Percentiles rank a stretch among this genome's conserved stretches.
Conservation (phyloP, 495 filamentous ascomycete genomes). For the Talaromyces borbonicus region DNA sequence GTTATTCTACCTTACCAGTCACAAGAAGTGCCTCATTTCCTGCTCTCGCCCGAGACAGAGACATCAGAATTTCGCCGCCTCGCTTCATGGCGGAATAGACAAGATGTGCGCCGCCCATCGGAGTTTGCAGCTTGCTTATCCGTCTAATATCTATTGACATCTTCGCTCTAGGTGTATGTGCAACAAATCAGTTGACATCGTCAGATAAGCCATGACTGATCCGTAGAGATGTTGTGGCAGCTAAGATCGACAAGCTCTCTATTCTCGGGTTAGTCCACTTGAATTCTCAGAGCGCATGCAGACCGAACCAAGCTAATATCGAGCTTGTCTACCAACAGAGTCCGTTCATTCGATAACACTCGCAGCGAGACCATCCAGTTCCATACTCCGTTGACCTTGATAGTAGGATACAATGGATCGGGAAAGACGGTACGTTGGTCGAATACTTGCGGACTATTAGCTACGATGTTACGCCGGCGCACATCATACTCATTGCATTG, state of each 20-base stretch:
- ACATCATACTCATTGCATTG: neutral
- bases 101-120: no score
- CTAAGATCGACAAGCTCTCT: slow-evolving; percentile 81
- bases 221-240: slow-evolving; percentile 16
- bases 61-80: no score
- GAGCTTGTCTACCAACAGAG: slow-evolving; percentile 32
- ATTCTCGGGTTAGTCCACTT: slow-evolving; percentile 65
- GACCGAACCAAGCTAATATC: slow-evolving; percentile 1
- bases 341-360: slow-evolving; percentile 83
- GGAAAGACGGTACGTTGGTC: slow-evolving; percentile 68
- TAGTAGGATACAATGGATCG: slow-evolving; percentile 94
- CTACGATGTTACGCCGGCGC: neutral
- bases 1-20: no score
- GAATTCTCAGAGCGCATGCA: neutral
- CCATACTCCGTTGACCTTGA: slow-evolving; percentile 81
- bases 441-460: neutral
- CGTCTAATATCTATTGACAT: slow-evolving; percentile 14
- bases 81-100: no score
- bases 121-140: slow-evolving; percentile 8
- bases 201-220: no score
- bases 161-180: slow-evolving; percentile 23
- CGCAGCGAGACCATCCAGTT: slow-evolving; percentile 78
- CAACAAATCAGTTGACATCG: neutral
- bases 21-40: no score
- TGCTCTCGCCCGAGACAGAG: no score